Base-by-base conservation (phyloP, 768 basidiomycete species). In the Suillus americanus region DNA sequence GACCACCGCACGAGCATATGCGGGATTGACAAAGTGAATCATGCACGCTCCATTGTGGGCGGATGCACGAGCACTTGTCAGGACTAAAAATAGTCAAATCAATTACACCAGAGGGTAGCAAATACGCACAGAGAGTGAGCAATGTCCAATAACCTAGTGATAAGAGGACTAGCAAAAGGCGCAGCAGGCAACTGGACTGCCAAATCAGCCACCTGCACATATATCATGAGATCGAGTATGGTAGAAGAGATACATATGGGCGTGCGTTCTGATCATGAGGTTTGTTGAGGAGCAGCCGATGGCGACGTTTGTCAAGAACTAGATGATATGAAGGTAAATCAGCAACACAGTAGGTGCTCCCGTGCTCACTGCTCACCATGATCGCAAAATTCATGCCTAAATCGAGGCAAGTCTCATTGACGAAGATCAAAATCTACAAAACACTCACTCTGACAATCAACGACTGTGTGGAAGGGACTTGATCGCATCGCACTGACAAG, bases 221-320 rank as follows among this genome's bases (percentile, higher is more conserved):
- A 41, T 20, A n/a, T 25, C 40, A 20, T 41, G 25, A 59, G 57
- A 20, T 28, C 25, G 9, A 41, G 18, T 2, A 30, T 25, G 38
- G 5, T 33, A 3, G 3, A 6, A 41, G 12, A 10, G 3, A 28
- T 41, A 13, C 13, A 41, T 1, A 59, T 20, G 28, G 12, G 4
- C 28, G 7, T 41, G 12, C 57, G 57, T 41, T n/a, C 57, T 59
- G 28, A 59, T 41, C 57, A 43, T 59, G 25, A 59, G 18, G 12
- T 59, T 59, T 41, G 25, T 41, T 40, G 57, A 20, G 18, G 57
- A 59, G 57, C 38, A 59, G 7, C 57, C 57, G 40, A 59, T 28
- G 40, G 57, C 57, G 40, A 9, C 18, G 20, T 41, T 59, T 20
- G 9, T 20, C 18, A 5, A 10, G 25, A 41, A 28, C 57, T 59